phyloP scores from a whole-genome alignment of 257 asterid genomes.

The Salvia miltiorrhiza region DNA sequence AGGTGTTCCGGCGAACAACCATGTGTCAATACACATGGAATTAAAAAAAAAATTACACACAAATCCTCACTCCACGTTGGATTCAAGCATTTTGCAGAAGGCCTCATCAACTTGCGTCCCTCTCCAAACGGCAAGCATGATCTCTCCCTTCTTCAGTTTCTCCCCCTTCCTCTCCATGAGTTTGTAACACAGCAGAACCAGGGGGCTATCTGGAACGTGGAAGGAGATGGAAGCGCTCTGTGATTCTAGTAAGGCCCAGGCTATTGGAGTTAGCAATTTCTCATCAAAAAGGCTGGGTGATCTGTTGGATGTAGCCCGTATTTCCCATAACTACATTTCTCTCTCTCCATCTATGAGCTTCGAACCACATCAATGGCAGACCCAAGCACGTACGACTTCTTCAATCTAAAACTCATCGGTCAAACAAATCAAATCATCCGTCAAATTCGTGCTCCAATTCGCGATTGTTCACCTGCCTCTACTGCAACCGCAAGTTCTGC shows the following conservation, averaged over 20 bases:
- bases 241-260: conserved; percentile 70
- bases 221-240: conserved; percentile 68
- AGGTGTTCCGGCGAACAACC: too few relatives aligned
- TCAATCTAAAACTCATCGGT: conserved; percentile 27
- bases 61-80: too few relatives aligned
- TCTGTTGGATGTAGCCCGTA: conserved; percentile 53
- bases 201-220: conserved; percentile 80
- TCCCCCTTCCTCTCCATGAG: too few relatives aligned
- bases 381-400: conserved; percentile 42
- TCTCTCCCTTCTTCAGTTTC: too few relatives aligned
- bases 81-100: too few relatives aligned
- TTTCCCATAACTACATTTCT: conserved; percentile 30
- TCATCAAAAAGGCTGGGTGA: conserved; percentile 64
- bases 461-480: conserved; percentile 71
- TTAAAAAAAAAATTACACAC: too few relatives aligned
- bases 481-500: conserved; percentile 82
- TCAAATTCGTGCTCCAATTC: conserved; percentile 23
- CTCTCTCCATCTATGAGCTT: background rate
- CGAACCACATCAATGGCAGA: conserved; percentile 41
- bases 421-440: conserved; percentile 13
- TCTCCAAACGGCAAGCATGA: too few relatives aligned
- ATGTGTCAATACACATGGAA: too few relatives aligned
- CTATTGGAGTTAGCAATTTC: conserved; percentile 82
- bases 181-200: too few relatives aligned
- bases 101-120: too few relatives aligned